phyloP scores from a whole-genome alignment of 257 asterid genomes.

The Verbena officinalis region DNA sequence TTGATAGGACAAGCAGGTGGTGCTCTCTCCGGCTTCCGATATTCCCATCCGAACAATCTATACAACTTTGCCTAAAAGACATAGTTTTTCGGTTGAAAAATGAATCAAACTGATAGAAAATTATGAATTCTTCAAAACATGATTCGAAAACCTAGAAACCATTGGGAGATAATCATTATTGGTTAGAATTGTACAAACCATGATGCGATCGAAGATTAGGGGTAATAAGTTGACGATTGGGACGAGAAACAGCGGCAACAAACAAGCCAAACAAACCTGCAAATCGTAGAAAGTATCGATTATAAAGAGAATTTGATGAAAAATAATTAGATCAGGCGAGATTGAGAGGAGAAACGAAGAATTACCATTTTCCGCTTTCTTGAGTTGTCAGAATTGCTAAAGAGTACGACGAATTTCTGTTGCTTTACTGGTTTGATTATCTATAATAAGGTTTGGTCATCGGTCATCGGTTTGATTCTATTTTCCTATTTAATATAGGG shows the following conservation, averaged over 20 bases:
- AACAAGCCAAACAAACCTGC: constrained; percentile 89
- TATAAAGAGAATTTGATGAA: neutral
- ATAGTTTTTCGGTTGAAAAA: constrained; percentile 9
- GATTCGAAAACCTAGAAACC: constrained; percentile 13
- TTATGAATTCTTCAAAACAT: neutral
- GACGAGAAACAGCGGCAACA: constrained; percentile 86
- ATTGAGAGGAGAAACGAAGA: neutral
- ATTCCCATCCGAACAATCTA: constrained; percentile 84
- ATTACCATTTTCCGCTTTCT: constrained; percentile 34
- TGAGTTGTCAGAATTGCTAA: constrained; percentile 15
- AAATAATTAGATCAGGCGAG: constrained; percentile 12
- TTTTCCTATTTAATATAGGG: too few species aligned
- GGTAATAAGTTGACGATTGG: constrained; percentile 92
- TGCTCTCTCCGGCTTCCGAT: constrained; percentile 79
- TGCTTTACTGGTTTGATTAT: neutral
- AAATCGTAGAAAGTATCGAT: neutral
- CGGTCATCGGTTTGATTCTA: too few species aligned
- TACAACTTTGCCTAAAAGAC: constrained; percentile 69
- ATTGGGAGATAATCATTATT: neutral
- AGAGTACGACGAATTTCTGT: constrained; percentile 11
- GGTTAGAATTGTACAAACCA: constrained; percentile 48
- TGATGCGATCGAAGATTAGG: constrained; percentile 67
- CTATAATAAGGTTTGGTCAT: neutral
- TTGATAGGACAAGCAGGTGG: constrained; percentile 90
- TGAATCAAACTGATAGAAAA: neutral